Evolutionary conservation across 345 rosid species (phyloP).

Genomic region (Garcia nutans): DNA sequence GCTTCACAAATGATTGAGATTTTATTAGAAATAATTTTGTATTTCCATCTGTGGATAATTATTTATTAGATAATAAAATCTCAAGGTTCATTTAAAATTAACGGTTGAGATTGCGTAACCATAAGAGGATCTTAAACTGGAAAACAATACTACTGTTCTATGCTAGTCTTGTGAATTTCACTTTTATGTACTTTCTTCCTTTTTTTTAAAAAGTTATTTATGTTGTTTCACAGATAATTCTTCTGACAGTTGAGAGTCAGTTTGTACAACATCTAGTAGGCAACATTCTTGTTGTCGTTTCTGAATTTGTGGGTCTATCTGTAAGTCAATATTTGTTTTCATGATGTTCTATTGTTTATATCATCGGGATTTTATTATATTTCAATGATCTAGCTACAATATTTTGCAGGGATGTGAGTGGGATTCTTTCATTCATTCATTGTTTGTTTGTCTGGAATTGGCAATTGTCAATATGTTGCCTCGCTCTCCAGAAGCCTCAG

Average conservation of each 20-base stretch:
- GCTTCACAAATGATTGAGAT: too few species aligned
- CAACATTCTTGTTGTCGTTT: slow-evolving; percentile 51
- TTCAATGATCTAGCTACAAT: background rate
- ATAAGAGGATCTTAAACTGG: too few species aligned
- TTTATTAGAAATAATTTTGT: too few species aligned
- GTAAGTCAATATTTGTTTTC: slow-evolving; percentile 39
- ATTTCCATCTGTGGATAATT: too few species aligned
- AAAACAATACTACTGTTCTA: background rate
- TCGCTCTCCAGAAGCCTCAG: slow-evolving; percentile 22
- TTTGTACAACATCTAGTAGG: slow-evolving; percentile 63
- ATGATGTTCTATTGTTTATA: background rate
- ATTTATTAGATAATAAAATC: too few species aligned
- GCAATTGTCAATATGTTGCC: slow-evolving; percentile 30
- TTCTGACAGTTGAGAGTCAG: slow-evolving; percentile 41
- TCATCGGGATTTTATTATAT: background rate
- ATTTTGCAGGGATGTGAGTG: slow-evolving; percentile 52
- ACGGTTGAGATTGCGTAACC: too few species aligned
- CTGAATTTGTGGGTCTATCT: slow-evolving; percentile 44
- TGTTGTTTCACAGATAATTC: slow-evolving; percentile 42
- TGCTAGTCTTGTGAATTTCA: background rate
- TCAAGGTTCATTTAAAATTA: too few species aligned
- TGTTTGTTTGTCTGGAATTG: slow-evolving; percentile 50
- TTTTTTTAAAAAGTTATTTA: background rate
- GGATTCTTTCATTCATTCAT: slow-evolving; percentile 39
- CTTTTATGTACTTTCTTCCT: slow-evolving; percentile 2